Evolutionary conservation across 164 flowering plant species (phyloP), one percentile per base, ranked within the genome.

Genomic region (Vitis rupestris): DNA sequence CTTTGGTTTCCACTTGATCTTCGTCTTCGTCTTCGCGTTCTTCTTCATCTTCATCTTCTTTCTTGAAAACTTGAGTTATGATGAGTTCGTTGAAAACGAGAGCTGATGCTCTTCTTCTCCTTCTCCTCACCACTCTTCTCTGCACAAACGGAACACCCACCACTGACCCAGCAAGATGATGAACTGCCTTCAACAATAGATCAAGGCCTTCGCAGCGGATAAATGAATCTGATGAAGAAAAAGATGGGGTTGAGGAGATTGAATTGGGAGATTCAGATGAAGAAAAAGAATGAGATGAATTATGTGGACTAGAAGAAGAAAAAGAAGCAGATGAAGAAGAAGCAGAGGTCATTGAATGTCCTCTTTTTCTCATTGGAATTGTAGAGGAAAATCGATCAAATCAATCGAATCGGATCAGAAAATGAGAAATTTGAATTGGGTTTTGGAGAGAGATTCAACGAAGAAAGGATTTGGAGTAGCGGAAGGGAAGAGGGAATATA

Each of bases 131-230:
- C 8, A 82, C 83, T 72, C 83, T 80, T 61, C 69, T 76, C 72
- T 76, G 89, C 19, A 77, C 73, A 65, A 82, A 79, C 19, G 89
- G 86, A 2, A 82, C 79, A 64, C 78, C 83, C 63, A 84, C 73
- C 4, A 66, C 71, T 8, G 85, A 79, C 50, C 84, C 84, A 1
- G 84, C 76, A 29, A 79, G 66, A 23, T 70, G 65, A 69, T 75
- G 74, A 31, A 82, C 82, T 8, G 89, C 89, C 57, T 80, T 76
- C n/a, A 80, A 82, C 14, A 85, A 76, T 53, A 85, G 83, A 81
- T 82, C 84, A 53, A 85, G 84, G 55, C 86, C 88, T 63, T 77
- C 73, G 62, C 89, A 85, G 0, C 85, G 84, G 9, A 54, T 50
- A 12, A 52, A 19, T 15, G 15, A 52, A 55, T 67, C 44, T 27